Evolutionary conservation across 371 early-diverging fungal genomes (phyloP), one percentile per base, ranked within the genome.

Genomic region (Mucor piriformis): DNA sequence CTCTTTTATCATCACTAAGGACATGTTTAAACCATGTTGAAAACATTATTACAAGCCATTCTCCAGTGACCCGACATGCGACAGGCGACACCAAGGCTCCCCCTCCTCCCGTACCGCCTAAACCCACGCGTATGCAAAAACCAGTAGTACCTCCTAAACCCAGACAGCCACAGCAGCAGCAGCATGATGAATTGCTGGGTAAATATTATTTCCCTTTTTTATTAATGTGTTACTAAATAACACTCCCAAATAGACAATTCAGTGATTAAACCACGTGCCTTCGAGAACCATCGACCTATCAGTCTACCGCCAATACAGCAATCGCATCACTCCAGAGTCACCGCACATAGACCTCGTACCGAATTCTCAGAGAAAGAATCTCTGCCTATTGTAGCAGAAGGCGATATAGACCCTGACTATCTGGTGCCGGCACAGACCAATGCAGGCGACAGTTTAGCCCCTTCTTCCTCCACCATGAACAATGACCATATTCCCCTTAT

Each of bases 361-460:
- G 69, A 59, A 51, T 62, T 43, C 29, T 21, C 54, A 13, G 40
- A 23, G 13, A 32, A 40, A 0, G 24, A 46, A 11, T 24, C 32
- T 32, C 23, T 57, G 18, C 43, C 37, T 5, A 57, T 69, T 18
- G 63, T 76, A 15, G 74, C 73, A n/a, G 76, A 76, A 34, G 80
- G 73, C 3, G 67, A 69, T 35, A 50, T 79, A 2, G 81, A 81
- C 38, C 78, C 81, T 1, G 69, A 66, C n/a, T 67, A 76, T 24
- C 66, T 81, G 2, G 76, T 71, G 12, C 78, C 81, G 2, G 81
- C 81, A 5, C 81, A 81, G 50, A 77, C 78, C 8, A 81, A 73
- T 59, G 76, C 74, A 15, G 80, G 77, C 3, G 76, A 74, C 48
- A 76, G 74, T 49, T 48, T 74, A 10, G 67, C 69, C 16, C 77